A percentile compares a stretch with the other conserved stretches of the same genome.
Conservation (phyloP, 2,329 filamentous ascomycete species). For the Tolypocladium inflatum region DNA sequence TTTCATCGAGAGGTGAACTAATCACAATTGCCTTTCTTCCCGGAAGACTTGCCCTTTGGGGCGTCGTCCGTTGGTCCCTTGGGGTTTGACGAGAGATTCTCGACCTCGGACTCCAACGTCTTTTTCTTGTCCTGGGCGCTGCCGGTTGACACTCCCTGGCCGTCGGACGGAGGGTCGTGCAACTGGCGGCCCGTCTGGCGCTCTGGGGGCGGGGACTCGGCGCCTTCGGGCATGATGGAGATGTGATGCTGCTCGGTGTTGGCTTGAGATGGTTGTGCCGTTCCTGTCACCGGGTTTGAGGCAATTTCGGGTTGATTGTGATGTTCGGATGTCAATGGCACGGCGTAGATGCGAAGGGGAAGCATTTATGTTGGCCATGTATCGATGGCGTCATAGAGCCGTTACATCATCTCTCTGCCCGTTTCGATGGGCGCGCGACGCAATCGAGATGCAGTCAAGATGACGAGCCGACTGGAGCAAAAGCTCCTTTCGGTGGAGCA, state of each 20-base stretch:
- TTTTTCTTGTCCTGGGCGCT: conserved; percentile 44
- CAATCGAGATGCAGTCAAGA: neutral
- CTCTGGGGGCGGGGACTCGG: conserved; percentile 70
- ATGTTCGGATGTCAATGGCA: neutral
- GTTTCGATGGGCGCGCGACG: neutral
- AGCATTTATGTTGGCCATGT: neutral
- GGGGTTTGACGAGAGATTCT: conserved; percentile 56
- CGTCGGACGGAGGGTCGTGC: conserved; percentile 44
- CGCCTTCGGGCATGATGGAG: conserved; percentile 59
- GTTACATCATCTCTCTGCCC: neutral
- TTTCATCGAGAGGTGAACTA: neutral
- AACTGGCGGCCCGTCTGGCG: conserved; percentile 56
- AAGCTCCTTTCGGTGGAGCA: neutral
- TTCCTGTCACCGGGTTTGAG: neutral
- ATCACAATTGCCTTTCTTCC: conserved; percentile 27
- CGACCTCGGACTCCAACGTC: conserved; percentile 39
- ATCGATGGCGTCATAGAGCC: neutral
- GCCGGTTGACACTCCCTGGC: conserved; percentile 40
- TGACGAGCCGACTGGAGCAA: neutral
- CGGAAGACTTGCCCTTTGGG: conserved; percentile 47
- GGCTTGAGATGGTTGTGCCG: neutral
- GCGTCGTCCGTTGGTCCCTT: conserved; percentile 52
- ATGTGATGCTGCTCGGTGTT: conserved; percentile 13
- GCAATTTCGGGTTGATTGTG: neutral
- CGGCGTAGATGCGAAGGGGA: neutral